Evolutionary conservation across 306 rosid species (phyloP).

Genomic region (Cucurbita ficifolia): DNA sequence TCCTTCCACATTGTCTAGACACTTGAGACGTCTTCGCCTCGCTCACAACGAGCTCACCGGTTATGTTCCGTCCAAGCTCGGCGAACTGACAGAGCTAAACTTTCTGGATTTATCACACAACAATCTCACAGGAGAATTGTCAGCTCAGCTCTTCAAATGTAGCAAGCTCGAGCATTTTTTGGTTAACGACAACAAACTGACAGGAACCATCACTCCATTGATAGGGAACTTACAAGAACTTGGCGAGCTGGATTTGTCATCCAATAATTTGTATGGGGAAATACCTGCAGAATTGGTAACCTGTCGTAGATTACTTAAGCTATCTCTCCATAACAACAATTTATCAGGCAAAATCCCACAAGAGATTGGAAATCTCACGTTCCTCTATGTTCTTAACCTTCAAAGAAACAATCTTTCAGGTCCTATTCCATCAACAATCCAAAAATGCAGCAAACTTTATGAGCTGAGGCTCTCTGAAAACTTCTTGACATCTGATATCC

Average conservation of each 20-base stretch:
- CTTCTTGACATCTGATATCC: slow-evolving; percentile 40
- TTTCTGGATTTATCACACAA: slow-evolving; percentile 76
- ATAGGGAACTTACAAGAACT: slow-evolving; percentile 48
- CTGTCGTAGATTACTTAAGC: slow-evolving; percentile 67
- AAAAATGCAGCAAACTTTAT: slow-evolving; percentile 50
- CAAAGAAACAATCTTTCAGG: slow-evolving; percentile 61
- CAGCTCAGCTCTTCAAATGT: slow-evolving; percentile 43
- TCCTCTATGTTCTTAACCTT: slow-evolving; percentile 63
- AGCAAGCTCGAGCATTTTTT: slow-evolving; percentile 53
- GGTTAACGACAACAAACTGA: slow-evolving; percentile 42
- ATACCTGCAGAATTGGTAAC: slow-evolving; percentile 60
- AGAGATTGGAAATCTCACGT: slow-evolving; percentile 64
- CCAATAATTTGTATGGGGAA: slow-evolving; percentile 45
- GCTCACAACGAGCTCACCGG: slow-evolving; percentile 59
- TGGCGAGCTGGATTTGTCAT: slow-evolving; percentile 75
- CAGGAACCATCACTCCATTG: slow-evolving; percentile 52
- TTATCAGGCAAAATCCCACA: slow-evolving; percentile 59
- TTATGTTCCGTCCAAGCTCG: slow-evolving; percentile 40
- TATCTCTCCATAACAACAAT: slow-evolving; percentile 60
- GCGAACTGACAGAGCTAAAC: slow-evolving; percentile 49
- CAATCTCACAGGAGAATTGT: slow-evolving; percentile 42
- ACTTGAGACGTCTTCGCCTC: slow-evolving; percentile 69
- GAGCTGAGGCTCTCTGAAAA: slow-evolving; percentile 83
- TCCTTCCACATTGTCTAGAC: slow-evolving; percentile 46
- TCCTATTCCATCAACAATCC: slow-evolving; percentile 49